phyloP scores from a whole-genome alignment of 495 filamentous ascomycete genomes.

The Hypoxylon fuscum region DNA sequence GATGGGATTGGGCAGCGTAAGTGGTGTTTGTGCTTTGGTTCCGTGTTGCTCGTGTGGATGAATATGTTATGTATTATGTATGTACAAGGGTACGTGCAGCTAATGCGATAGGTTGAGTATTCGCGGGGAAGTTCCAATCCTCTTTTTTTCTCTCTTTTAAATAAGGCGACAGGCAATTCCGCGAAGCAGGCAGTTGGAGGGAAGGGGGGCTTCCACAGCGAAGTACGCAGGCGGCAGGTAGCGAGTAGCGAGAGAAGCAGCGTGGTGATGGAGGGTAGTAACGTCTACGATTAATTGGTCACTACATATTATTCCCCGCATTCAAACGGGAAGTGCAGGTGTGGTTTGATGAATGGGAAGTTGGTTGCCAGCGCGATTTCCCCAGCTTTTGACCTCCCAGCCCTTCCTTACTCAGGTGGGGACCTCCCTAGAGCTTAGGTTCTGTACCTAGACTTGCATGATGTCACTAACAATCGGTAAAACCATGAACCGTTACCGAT shows the following conservation, averaged over 20 bases:
- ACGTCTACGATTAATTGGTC: conserved; percentile 41
- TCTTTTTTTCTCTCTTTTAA: no score
- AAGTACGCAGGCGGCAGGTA: conserved; percentile 24
- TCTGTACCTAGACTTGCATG: conserved; percentile 2
- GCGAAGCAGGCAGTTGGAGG: conserved; percentile 29
- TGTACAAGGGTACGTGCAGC: conserved; percentile 19
- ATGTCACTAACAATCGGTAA: conserved; percentile 30
- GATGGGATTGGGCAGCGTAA: conserved; percentile 34
- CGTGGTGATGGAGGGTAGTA: conserved; percentile 37
- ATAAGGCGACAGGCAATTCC: conserved; percentile 24
- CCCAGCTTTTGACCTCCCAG: conserved; percentile 40
- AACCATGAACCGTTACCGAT: conserved; percentile 8
- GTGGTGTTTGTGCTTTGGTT: conserved; percentile 4
- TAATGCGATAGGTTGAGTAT: conserved; percentile 29
- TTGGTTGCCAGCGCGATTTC: conserved; percentile 28
- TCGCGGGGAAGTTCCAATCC: conserved; percentile 30
- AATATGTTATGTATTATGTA: conserved; percentile 6
- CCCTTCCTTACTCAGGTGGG: conserved; percentile 18
- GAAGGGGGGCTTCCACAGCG: conserved; percentile 24
- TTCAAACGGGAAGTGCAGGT: conserved; percentile 21
- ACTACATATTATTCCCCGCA: conserved; percentile 34
- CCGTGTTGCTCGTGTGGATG: neutral
- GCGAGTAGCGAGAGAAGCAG: conserved; percentile 14
- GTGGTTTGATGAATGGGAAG: neutral
- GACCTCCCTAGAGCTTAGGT: conserved; percentile 11